These are phyloP conservation scores for Rhynchospora pubera DNA, from an alignment of 176 grass and related monocot genomes.

Conservation along the genomic window DNA sequence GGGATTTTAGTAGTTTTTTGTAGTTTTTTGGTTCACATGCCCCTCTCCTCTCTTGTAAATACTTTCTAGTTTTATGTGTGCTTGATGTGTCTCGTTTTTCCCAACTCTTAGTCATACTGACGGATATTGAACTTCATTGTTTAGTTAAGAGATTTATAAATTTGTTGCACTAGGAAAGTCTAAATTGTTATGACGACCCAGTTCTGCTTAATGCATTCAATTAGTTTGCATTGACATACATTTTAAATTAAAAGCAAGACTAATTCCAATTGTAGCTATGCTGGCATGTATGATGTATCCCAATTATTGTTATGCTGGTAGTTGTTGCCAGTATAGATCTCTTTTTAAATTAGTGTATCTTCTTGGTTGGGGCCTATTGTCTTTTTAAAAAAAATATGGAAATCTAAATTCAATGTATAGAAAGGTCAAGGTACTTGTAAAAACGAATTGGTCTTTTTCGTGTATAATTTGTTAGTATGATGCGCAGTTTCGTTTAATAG, in stretches of 20 bases:
- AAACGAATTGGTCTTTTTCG: neutral
- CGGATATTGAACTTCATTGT: neutral
- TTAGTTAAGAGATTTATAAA: neutral
- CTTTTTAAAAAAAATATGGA: neutral
- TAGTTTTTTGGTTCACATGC: neutral
- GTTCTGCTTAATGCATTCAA: no score
- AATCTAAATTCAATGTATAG: neutral
- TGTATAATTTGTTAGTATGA: no score
- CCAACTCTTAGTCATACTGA: neutral
- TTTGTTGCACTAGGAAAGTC: neutral
- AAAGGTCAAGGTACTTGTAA: neutral
- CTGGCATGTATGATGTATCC: neutral
- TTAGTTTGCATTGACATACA: neutral
- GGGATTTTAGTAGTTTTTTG: no score
- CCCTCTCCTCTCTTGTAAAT: constrained; percentile 12
- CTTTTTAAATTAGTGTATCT: neutral
- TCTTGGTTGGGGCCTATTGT: neutral
- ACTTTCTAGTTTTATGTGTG: neutral
- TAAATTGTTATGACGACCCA: neutral
- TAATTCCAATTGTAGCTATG: neutral
- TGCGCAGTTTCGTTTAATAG: no score
- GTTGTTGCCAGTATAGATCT: neutral
- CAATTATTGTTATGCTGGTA: neutral
- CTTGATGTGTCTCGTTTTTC: neutral
- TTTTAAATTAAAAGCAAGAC: neutral